Evolutionary conservation across 257 asterid species (phyloP), one percentile per base, ranked within the genome.

Genomic region (Solanum phureja): DNA sequence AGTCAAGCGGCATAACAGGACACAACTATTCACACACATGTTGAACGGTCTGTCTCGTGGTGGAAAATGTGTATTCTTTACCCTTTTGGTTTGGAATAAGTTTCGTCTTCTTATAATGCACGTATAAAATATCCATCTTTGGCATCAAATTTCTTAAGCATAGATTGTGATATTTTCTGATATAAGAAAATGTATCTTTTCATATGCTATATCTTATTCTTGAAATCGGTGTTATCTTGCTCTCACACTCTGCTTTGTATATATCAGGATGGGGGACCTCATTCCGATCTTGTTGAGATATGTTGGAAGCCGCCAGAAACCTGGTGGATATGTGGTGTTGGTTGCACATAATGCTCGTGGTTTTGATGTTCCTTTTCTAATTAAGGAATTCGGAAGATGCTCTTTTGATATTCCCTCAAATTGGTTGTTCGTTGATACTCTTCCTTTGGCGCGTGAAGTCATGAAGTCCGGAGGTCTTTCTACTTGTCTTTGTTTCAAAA

Each of bases 241-340:
- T 82, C 69, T 71, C 87, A 91, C 68, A 86, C 77, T 83, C 66
- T 86, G 52, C 68, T 87, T 90, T 14, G 66, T 42, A 29, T 87
- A 89, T 88, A 90, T 91, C 88, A 97, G 99, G 96, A 97, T 95
- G 99, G 95, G 93, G 95, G 98, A 97, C 84, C 92, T 97, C 72
- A 94, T 97, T 86, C 99, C 99, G 5, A 87, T 95, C 90, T 89
- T 97, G 86, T 88, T 95, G 83, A 87, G 91, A 71, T 97, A 92
- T 81, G 91, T 95, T 44, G 88, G 87, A 87, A 97, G 98, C 92
- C 98, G 98, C 14, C 96, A 93, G 92, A 72, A 93, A 69, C 98
- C 98, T 64, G 93, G 93, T 87, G 99, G 98, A 52, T 87, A 91
- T 86, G 98, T 95, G 84, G 93, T 97, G 84, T 91, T 93, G 86